Evolutionary conservation across 179 eudicot genomes (phyloP), one percentile per base, ranked within the genome.

Genomic region (Amaranthus tricolor): DNA sequence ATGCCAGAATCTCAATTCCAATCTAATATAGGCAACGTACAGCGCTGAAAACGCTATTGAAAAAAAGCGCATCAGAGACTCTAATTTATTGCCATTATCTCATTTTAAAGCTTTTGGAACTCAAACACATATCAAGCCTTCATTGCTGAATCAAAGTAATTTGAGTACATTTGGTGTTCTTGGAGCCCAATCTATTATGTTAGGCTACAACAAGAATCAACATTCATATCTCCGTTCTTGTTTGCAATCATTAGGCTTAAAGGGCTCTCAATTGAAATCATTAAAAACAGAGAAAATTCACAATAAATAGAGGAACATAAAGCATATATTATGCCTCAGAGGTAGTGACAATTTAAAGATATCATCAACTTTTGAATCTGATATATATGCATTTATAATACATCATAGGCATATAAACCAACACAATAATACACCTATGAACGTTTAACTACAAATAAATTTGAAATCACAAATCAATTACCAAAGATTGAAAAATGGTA

Each of bases 161-260:
- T 58, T 72, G 10, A 82, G 72, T 72, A 71, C 85, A 82, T 55
- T 6, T 6, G 55, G 72, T 53, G 63, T 14, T 62, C 66, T 61
- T 67, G 85, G 85, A 79, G 85, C 80, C 75, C 71, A 55, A 72
- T 56, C 72, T 45, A 72, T 52, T 43, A 58, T 12, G 15, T 66
- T 16, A 15, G 61, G 83, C 82, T 82, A 12, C 85, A 72, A 82
- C 85, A 82, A 82, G 63, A 64, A 6, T 8, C 56, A 68, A 43
- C 82, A 57, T 80, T 82, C 85, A 79, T 79, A 79, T 76, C 82
- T 79, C 85, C 80, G 82, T 82, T 82, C 82, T 82, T 82, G 82
- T 66, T 12, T 19, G 51, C 68, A 68, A 82, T 82, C 85, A 82
- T 47, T 21, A 79, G 85, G 82, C 85, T 16, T 21, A 24, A 24